phyloP scores from a whole-genome alignment of 2,329 filamentous ascomycete genomes.

The Aureobasidium mangrovei region DNA sequence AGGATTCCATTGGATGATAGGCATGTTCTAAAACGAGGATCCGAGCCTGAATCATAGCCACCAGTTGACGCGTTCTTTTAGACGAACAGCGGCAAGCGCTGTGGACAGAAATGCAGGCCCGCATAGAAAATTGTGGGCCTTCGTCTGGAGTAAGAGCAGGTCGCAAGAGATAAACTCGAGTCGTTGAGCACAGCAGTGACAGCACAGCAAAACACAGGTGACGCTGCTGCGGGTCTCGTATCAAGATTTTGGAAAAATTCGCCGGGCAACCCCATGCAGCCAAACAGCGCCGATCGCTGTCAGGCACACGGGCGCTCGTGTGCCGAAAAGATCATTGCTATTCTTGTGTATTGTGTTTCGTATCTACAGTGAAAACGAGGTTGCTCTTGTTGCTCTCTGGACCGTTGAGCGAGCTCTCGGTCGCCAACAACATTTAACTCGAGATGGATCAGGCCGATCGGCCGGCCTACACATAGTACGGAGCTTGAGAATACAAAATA shows the following conservation, averaged over 20 bases:
- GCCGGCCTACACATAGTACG: background rate
- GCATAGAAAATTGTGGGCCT: background rate
- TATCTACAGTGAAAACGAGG: background rate
- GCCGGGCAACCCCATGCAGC: conserved; percentile 7
- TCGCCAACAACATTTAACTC: background rate
- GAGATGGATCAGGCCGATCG: background rate
- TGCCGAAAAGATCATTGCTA: background rate
- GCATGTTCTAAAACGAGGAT: background rate
- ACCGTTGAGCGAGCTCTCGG: background rate
- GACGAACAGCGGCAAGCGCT: background rate
- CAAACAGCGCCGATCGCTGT: background rate
- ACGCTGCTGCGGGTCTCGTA: background rate
- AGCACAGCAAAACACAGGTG: too few species aligned
- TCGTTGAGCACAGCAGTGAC: background rate
- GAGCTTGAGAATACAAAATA: background rate
- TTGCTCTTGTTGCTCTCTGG: background rate
- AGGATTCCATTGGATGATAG: conserved; percentile 2
- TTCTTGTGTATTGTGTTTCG: background rate
- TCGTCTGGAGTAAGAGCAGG: background rate
- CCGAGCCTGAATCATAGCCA: background rate
- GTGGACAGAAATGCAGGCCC: background rate
- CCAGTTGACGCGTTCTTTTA: background rate
- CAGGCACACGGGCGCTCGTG: conserved; percentile 1
- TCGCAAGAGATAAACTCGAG: background rate
- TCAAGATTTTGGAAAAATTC: background rate